These are phyloP conservation scores for Detonula confervacea DNA, from an alignment of 352 stramenopile species.

Conservation along the genomic window DNA sequence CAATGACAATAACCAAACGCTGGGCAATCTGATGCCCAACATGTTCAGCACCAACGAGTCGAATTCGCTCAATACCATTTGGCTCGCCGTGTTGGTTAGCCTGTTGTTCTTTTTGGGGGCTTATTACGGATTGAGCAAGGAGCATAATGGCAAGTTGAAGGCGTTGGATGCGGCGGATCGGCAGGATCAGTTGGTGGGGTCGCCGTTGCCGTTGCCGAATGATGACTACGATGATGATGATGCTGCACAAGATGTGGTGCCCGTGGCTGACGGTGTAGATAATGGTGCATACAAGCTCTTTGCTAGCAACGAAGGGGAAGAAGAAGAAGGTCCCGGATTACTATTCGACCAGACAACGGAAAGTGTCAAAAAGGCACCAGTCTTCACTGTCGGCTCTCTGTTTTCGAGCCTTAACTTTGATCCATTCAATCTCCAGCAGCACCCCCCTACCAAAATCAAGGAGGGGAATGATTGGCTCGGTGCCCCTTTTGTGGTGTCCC, in stretches of 20 bases:
- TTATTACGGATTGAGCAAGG: conserved; percentile 34
- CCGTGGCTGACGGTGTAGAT: background rate
- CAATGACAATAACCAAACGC: background rate
- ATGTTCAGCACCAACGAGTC: conserved; percentile 17
- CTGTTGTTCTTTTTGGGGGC: background rate
- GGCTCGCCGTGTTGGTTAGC: background rate
- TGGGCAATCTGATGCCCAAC: conserved; percentile 1
- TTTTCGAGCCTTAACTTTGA: conserved; percentile 12
- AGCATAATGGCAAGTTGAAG: conserved; percentile 1
- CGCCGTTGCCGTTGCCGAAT: background rate
- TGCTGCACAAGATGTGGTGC: background rate
- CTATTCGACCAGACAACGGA: background rate
- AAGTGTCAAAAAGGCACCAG: background rate
- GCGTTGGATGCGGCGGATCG: background rate
- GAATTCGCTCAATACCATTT: conserved; percentile 6
- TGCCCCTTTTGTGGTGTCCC: conserved; percentile 35
- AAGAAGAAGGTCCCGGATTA: conserved; percentile 2
- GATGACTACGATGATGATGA: conserved; percentile 1
- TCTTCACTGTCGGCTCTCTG: background rate
- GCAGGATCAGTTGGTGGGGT: background rate
- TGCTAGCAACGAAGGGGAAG: background rate
- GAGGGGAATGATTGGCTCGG: conserved; percentile 42
- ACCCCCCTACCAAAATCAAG: conserved; percentile 15
- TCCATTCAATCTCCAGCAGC: conserved; percentile 32
- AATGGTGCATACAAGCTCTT: background rate